Percentiles rank a stretch among this genome's conserved stretches.
phyloP scores from a whole-genome alignment of 2,329 filamentous ascomycete genomes.

The Parastagonospora avenae region DNA sequence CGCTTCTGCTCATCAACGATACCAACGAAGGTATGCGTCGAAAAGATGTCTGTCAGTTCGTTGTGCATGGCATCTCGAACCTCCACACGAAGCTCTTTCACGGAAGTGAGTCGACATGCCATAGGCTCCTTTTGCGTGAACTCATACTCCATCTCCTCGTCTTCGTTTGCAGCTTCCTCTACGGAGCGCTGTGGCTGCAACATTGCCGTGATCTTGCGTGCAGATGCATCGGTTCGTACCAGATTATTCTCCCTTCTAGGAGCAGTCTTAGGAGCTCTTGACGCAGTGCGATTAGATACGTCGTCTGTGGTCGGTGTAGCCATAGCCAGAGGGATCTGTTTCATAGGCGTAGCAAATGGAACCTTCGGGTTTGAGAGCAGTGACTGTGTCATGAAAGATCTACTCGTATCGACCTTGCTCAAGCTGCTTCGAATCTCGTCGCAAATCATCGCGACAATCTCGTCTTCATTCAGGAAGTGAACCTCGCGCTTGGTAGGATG shows the following conservation, averaged over 20 bases:
- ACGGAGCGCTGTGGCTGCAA: slow-evolving; percentile 63
- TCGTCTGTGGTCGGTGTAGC: slow-evolving; percentile 26
- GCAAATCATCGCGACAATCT: slow-evolving; percentile 88
- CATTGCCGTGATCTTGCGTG: slow-evolving; percentile 97
- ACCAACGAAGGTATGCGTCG: slow-evolving; percentile 89
- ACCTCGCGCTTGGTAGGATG: slow-evolving; percentile 97
- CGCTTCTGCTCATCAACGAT: slow-evolving; percentile 86
- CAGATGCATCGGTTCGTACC: slow-evolving; percentile 83
- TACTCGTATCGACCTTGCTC: slow-evolving; percentile 87
- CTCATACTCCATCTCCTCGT: slow-evolving; percentile 71
- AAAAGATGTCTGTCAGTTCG: slow-evolving; percentile 84
- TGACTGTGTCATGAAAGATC: slow-evolving; percentile 92
- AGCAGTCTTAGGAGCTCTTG: slow-evolving; percentile 36
- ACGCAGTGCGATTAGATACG: slow-evolving; percentile 24
- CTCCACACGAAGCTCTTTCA: slow-evolving; percentile 80
- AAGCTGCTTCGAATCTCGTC: slow-evolving; percentile 77
- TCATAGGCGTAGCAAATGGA: slow-evolving; percentile 48
- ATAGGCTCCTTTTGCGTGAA: slow-evolving; percentile 70
- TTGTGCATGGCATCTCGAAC: slow-evolving; percentile 84
- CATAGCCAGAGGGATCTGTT: slow-evolving; percentile 35
- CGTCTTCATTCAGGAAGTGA: slow-evolving; percentile 96
- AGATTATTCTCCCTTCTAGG: slow-evolving; percentile 74
- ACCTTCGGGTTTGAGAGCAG: slow-evolving; percentile 60
- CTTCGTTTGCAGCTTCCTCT: slow-evolving; percentile 32
- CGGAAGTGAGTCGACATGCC: slow-evolving; percentile 76